Evolutionary conservation across 148 eudicot genomes (phyloP).

Genomic region (Nepenthes mirabilis): DNA sequence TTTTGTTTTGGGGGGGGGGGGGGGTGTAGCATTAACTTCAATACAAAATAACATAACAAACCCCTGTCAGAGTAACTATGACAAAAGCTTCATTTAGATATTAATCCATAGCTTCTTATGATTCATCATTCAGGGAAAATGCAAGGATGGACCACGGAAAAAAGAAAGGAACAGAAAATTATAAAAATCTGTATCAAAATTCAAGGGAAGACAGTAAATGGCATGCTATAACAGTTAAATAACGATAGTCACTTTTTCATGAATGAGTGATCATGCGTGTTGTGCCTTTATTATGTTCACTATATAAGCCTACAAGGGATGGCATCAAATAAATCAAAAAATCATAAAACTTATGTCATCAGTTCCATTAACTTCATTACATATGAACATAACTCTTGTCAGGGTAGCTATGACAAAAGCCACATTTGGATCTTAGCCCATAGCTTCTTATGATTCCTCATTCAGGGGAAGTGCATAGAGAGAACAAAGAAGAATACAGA

Average conservation of each 20-base stretch:
- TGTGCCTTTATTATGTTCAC: too few relatives aligned
- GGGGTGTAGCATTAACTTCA: not conserved
- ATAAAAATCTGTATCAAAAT: too few relatives aligned
- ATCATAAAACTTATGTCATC: not conserved
- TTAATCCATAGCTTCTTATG: slow-evolving; percentile 19
- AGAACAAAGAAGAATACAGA: not conserved
- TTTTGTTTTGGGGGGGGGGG: too few relatives aligned
- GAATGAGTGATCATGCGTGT: too few relatives aligned
- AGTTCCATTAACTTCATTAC: not conserved
- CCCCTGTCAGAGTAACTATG: slow-evolving; percentile 28
- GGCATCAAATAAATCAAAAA: not conserved
- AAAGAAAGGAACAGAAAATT: too few relatives aligned
- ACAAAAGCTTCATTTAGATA: slow-evolving; percentile 21
- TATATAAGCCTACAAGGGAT: too few relatives aligned
- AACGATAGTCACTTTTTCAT: too few relatives aligned
- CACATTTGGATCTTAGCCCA: slow-evolving; percentile 31
- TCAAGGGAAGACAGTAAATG: too few relatives aligned
- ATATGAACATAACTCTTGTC: slow-evolving; percentile 3
- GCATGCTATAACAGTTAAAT: too few relatives aligned
- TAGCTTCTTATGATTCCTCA: slow-evolving; percentile 22
- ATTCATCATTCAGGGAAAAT: slow-evolving; percentile 25
- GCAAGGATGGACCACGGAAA: too few relatives aligned
- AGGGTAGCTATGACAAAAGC: slow-evolving; percentile 36
- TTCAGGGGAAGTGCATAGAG: slow-evolving; percentile 11
- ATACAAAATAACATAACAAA: not conserved